Base-by-base conservation (phyloP, 1,284 basidiomycete genomes). In the Kwoniella shivajii region DNA sequence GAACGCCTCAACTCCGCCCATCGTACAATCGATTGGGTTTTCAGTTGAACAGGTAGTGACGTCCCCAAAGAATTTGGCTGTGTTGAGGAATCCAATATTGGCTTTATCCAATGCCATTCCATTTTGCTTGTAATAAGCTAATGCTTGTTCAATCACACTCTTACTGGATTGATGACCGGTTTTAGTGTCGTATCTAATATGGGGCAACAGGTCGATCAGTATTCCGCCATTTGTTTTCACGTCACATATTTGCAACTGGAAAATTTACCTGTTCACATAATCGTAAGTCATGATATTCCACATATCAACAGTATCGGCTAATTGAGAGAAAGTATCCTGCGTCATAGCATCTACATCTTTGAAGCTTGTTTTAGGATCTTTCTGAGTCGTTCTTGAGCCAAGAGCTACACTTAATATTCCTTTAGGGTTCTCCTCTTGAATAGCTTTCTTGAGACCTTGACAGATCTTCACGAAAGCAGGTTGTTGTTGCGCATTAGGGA, bases 251-350 rank as follows among this genome's bases (percentile, higher is more conserved):
- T 13, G 41, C 20, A 27, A 11, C 20, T 45, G 11, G 10, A 6
- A 10, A 13, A 34, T 33, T 47, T 13, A 47, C 45, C 45, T 29
- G 38, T 68, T 68, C 42, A 66, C 46, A 20, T 41, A 61, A 47
- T 72, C 68, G 51, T 69, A 72, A 3, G 60, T 61, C 69, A 72
- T 72, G 20, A 70, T 3, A 42, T 67, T 68, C 58, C 59, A 70
- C 52, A 57, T 68, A 42, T 69, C 68, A 14, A 72, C 60, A 2
- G 41, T 33, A 20, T 49, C 46, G 34, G 66, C 61, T 6, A 68
- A 34, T 14, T 54, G 31, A 2, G 16, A 41, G 51, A 61, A 55
- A 2, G 54, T 54, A n/a, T 57, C 59, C 3, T 20, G 31, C 24
- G 46, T 60, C 46, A 49, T 58, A 0, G 60, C 60, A 4, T 45